Percentiles rank a stretch among this genome's conserved stretches.
Evolutionary conservation across 345 rosid genomes (phyloP).

Genomic region (Hibiscus tridactylites): DNA sequence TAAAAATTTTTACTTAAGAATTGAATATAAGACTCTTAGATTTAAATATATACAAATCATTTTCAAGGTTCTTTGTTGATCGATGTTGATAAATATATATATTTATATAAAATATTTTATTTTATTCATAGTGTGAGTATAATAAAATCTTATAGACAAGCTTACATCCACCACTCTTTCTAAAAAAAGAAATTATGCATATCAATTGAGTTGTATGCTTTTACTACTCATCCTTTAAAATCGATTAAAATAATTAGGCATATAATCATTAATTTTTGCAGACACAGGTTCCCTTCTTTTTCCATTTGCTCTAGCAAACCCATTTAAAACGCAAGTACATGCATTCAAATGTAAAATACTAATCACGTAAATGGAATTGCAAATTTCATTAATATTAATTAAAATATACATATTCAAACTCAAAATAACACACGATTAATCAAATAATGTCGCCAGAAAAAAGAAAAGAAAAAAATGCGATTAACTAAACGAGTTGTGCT

Average conservation of each 20-base stretch:
- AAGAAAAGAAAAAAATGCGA: not conserved
- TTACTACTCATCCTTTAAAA: too few species aligned
- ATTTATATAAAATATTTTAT: too few species aligned
- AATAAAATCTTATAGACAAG: too few species aligned
- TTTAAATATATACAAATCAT: too few species aligned
- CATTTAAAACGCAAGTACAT: not conserved
- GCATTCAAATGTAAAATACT: not conserved
- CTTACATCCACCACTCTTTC: too few species aligned
- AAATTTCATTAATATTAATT: not conserved
- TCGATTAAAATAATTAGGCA: not conserved
- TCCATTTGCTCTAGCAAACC: not conserved
- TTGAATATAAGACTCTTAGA: too few species aligned
- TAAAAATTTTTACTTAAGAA: too few species aligned
- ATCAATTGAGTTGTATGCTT: too few species aligned
- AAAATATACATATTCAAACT: not conserved
- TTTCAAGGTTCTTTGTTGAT: too few species aligned
- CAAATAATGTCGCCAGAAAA: not conserved
- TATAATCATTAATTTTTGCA: not conserved
- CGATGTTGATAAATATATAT: too few species aligned
- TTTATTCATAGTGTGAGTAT: too few species aligned
- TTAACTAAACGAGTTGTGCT: not conserved
- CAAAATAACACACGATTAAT: not conserved
- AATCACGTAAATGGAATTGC: not conserved
- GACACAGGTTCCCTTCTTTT: not conserved
- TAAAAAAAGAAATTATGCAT: too few species aligned